These are phyloP conservation scores for Penicillium sp. DNA, from an alignment of 2,329 filamentous ascomycete genomes.

Conservation along the genomic window DNA sequence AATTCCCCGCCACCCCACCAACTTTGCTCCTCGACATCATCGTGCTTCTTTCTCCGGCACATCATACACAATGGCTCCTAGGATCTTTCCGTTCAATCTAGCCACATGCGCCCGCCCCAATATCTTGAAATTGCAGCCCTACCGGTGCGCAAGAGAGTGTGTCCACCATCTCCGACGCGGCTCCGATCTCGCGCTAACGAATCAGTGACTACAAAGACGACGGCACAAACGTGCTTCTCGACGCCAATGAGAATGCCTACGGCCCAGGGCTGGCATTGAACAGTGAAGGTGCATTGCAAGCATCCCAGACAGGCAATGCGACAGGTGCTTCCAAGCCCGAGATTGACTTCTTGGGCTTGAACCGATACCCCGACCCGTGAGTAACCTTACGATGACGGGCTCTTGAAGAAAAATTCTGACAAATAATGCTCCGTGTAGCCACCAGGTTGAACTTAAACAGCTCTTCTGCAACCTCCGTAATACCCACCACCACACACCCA, in stretches of 20 bases:
- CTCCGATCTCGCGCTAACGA: slow-evolving; percentile 23
- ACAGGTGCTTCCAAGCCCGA: slow-evolving; percentile 48
- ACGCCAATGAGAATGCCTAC: slow-evolving; percentile 96
- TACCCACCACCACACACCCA: slow-evolving; percentile 69
- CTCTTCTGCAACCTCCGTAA: slow-evolving; percentile 83
- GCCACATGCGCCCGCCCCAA: slow-evolving; percentile 71
- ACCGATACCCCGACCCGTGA: slow-evolving; percentile 88
- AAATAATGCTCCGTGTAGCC: slow-evolving; percentile 40
- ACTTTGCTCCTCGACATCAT: slow-evolving; percentile 10
- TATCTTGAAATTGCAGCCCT: slow-evolving; percentile 70
- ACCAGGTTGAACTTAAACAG: slow-evolving; percentile 83
- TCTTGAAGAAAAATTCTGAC: not conserved
- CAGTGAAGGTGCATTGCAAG: slow-evolving; percentile 46
- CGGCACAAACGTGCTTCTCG: slow-evolving; percentile 89
- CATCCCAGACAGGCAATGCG: slow-evolving; percentile 40
- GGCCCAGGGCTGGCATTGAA: slow-evolving; percentile 68
- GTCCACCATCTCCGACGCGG: slow-evolving; percentile 29
- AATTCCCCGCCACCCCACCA: slow-evolving; percentile 21
- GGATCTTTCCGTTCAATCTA: slow-evolving; percentile 61
- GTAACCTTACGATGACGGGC: slow-evolving; percentile 16
- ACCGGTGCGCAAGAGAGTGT: slow-evolving; percentile 77
- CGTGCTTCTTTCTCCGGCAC: not conserved
- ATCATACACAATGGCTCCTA: slow-evolving; percentile 33
- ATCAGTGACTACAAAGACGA: slow-evolving; percentile 96
- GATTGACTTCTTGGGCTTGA: slow-evolving; percentile 73